Conservation (phyloP, 805 yeast species). For the Candida hungchunana region DNA sequence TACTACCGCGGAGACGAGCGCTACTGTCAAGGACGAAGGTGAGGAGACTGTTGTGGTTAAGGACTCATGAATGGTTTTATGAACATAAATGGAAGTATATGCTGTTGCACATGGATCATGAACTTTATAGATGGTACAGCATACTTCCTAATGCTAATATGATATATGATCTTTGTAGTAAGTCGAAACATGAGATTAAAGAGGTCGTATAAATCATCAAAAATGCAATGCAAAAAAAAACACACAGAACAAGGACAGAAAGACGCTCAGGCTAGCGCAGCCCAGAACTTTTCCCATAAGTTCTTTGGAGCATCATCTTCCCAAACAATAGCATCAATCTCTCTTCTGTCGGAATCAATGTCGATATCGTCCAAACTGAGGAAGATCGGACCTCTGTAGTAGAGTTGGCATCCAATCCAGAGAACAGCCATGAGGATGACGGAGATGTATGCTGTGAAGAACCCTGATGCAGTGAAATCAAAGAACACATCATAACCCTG, state of each 20-base stretch:
- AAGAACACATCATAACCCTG: constrained; percentile 73
- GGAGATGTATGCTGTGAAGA: constrained; percentile 76
- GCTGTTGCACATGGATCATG: too few species aligned
- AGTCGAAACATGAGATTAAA: too few species aligned
- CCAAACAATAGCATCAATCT: constrained; percentile 42
- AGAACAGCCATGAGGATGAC: constrained; percentile 51
- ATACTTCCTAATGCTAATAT: too few species aligned
- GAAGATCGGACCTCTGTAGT: constrained; percentile 44
- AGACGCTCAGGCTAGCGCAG: constrained; percentile 8
- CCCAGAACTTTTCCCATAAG: constrained; percentile 57
- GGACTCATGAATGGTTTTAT: too few species aligned
- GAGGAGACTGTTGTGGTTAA: constrained; percentile 2
- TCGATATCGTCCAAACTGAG: constrained; percentile 22
- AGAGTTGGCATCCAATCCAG: constrained; percentile 54
- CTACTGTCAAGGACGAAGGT: constrained; percentile 1
- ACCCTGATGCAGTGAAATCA: constrained; percentile 47
- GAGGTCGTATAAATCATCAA: too few species aligned
- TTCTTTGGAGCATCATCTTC: constrained; percentile 49
- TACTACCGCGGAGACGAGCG: neutral
- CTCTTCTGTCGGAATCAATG: constrained; percentile 27
- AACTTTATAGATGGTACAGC: too few species aligned
- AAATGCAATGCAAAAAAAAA: constrained; percentile 1
- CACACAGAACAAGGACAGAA: neutral
- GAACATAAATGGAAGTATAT: too few species aligned
- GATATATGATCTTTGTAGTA: too few species aligned